These are phyloP conservation scores for Spencermartinsiella europaea DNA, from an alignment of 805 yeast genomes.

Conservation along the genomic window DNA sequence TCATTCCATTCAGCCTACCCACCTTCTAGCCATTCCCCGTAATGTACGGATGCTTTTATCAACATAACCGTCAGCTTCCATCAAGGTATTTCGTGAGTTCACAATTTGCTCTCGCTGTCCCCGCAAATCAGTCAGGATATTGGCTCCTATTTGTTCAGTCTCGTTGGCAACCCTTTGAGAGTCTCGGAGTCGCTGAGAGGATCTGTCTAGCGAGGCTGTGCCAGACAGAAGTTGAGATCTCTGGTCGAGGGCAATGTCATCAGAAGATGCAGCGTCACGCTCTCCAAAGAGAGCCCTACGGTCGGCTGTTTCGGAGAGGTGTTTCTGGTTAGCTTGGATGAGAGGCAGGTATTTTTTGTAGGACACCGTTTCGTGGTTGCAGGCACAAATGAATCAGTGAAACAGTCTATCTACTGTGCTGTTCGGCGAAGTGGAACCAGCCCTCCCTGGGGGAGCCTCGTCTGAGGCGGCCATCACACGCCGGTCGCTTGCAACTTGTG, in stretches of 20 bases:
- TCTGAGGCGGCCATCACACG: too few species aligned
- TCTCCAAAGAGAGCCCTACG: constrained; percentile 68
- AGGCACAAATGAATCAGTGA: too few species aligned
- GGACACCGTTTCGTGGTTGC: too few species aligned
- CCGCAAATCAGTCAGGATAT: constrained; percentile 79
- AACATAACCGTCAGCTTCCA: constrained; percentile 88
- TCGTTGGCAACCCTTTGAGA: constrained; percentile 88
- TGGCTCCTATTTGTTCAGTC: constrained; percentile 87
- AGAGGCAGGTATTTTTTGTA: too few species aligned
- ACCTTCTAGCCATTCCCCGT: constrained; percentile 76
- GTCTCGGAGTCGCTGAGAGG: constrained; percentile 78
- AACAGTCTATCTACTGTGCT: too few species aligned
- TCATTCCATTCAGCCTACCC: constrained; percentile 2
- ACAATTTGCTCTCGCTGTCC: constrained; percentile 90
- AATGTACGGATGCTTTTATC: constrained; percentile 84
- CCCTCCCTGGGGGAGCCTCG: too few species aligned
- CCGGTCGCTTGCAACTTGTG: too few species aligned
- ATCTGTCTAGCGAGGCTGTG: constrained; percentile 73
- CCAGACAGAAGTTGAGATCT: constrained; percentile 75
- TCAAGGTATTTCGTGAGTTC: constrained; percentile 78
- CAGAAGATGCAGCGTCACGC: constrained; percentile 28
- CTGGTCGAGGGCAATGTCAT: constrained; percentile 52
- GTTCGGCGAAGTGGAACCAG: too few species aligned
- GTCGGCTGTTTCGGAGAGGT: constrained; percentile 63
- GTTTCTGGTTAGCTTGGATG: too few species aligned